Evolutionary conservation across 345 rosid genomes (phyloP), one percentile per base, ranked within the genome.

Genomic region (Populus nigra): DNA sequence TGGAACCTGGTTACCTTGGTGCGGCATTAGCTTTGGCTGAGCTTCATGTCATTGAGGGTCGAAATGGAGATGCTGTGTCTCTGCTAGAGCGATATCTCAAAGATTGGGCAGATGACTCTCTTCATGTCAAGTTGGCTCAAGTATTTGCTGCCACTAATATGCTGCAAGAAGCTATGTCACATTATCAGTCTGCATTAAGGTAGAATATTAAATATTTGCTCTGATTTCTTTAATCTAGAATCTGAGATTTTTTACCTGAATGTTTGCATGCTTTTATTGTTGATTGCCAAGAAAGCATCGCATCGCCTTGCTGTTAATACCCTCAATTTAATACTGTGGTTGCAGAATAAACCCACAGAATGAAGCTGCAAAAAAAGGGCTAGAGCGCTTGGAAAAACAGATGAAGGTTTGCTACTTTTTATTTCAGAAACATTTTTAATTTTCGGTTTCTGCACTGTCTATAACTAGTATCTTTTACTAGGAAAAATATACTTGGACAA

Each of bases 61-160:
- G 95, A 81, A 91, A 87, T 76, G 93, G 91, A 67, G 99, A 96
- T 83, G 99, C 99, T 13, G 92, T 92, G 55, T 91, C 96, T 68
- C 85, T 96, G 74, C 98, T 96, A n/a, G 93, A 96, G 84, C 87
- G 95, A 36, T 96, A 93, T 85, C 94, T 96, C 49, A 91, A 96
- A 88, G 97, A 93, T 74, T 96, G 98, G 98, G 94, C 95, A 76
- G 99, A 96, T 83, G 99, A 93, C 76, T 93, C 97, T 76, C 96
- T 93, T 86, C 99, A 96, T 80, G 95, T 93, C 76, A 96, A 93
- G 86, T 76, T 96, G 85, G 98, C 99, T 84, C 97, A 96, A 90
- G 97, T 96, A 61, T 92, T 91, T 88, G 91, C 98, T 41, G 89
- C 92, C 11, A 94, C 96, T 53, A 88, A 89, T 88, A 88, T 85